A percentile compares a stretch with the other conserved stretches of the same genome.
Conservation (phyloP, 106 monocot species). For the Platanthera guangdongensis region DNA sequence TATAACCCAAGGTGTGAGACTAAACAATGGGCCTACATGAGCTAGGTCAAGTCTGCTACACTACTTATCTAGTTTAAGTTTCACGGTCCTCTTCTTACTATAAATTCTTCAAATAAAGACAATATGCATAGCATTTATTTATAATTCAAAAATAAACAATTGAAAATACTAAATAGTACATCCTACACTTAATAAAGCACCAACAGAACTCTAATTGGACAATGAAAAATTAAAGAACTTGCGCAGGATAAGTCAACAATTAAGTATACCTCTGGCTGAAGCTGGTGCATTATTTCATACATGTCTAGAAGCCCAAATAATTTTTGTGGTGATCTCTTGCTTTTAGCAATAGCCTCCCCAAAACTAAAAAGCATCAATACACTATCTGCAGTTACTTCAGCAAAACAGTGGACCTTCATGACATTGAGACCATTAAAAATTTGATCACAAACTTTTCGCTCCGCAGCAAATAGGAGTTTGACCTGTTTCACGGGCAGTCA, state of each 20-base stretch:
- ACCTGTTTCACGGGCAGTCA: constrained; percentile 53
- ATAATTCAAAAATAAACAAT: not conserved
- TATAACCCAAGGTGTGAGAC: too few relatives aligned
- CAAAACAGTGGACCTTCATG: constrained; percentile 71
- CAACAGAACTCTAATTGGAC: not conserved
- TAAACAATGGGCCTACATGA: too few relatives aligned
- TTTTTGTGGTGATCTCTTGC: constrained; percentile 92
- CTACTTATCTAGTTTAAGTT: not conserved
- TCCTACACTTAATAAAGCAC: not conserved
- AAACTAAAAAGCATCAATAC: constrained; percentile 79
- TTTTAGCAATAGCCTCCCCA: constrained; percentile 93
- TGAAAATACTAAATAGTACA: not conserved
- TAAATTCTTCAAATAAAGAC: not conserved
- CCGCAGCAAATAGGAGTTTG: constrained; percentile 86
- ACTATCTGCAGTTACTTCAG: constrained; percentile 77
- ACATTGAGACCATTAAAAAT: constrained; percentile 67
- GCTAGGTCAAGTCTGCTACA: too few relatives aligned
- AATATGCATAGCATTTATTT: not conserved
- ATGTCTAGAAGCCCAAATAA: constrained; percentile 96
- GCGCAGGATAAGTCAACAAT: not conserved
- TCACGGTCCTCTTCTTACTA: not conserved
- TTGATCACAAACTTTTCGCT: constrained; percentile 84
- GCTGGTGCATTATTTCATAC: constrained; percentile 96
- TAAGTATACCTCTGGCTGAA: constrained; percentile 72
- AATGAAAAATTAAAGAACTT: not conserved